phyloP scores from a whole-genome alignment of 2,329 filamentous ascomycete genomes.

The Mariannaea sp. region DNA sequence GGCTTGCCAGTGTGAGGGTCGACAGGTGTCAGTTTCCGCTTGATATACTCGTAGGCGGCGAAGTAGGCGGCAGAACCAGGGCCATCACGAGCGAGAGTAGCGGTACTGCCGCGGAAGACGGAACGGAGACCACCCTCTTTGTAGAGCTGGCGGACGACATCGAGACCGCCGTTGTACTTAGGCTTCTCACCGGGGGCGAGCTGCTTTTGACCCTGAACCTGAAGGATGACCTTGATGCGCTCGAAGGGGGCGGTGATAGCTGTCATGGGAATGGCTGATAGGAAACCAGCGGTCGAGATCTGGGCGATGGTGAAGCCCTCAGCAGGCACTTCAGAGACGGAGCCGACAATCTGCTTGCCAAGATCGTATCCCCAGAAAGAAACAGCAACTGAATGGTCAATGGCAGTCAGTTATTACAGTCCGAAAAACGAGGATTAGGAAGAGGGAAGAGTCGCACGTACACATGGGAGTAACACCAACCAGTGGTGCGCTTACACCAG shows the following conservation, averaged over 20 bases:
- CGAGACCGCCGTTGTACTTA: slow-evolving; percentile 82
- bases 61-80: slow-evolving; percentile 96
- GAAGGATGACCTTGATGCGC: slow-evolving; percentile 96
- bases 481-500: slow-evolving; percentile 93
- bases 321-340: slow-evolving; percentile 66
- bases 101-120: slow-evolving; percentile 88
- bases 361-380: slow-evolving; percentile 90
- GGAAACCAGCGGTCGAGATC: slow-evolving; percentile 91
- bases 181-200: slow-evolving; percentile 89
- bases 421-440: background rate
- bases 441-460: slow-evolving; percentile 56
- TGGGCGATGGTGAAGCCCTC: slow-evolving; percentile 82
- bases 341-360: slow-evolving; percentile 84
- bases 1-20: slow-evolving; percentile 75
- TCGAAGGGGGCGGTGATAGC: slow-evolving; percentile 98
- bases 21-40: slow-evolving; percentile 81
- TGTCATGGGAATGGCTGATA: slow-evolving; percentile 97
- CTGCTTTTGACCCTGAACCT: slow-evolving; percentile 94
- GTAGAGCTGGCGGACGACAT: slow-evolving; percentile 94
- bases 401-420: background rate
- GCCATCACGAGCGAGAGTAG: slow-evolving; percentile 91
- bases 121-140: slow-evolving; percentile 85
- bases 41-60: slow-evolving; percentile 95
- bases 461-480: slow-evolving; percentile 99
- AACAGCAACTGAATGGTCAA: slow-evolving; percentile 61